These are phyloP conservation scores for Stemphylium beticola DNA, from an alignment of 2,329 filamentous ascomycete genomes.

Conservation along the genomic window DNA sequence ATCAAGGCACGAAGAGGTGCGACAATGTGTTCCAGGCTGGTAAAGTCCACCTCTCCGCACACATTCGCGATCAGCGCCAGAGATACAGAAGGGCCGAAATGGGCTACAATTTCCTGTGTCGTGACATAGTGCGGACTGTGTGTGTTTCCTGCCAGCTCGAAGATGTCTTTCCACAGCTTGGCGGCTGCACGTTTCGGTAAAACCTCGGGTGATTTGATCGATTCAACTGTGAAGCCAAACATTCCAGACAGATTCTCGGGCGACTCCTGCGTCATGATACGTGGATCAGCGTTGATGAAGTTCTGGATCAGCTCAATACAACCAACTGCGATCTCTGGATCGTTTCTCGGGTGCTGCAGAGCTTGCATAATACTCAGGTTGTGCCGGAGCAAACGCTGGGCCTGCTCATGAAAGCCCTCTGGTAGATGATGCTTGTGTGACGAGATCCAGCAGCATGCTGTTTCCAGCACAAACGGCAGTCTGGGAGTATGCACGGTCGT, in stretches of 20 bases:
- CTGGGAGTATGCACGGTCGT: slow-evolving; percentile 67
- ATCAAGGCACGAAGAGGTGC: slow-evolving; percentile 43
- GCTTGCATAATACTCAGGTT: slow-evolving; percentile 66
- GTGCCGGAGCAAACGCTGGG: slow-evolving; percentile 60
- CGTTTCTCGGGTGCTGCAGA: slow-evolving; percentile 67
- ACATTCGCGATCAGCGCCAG: slow-evolving; percentile 42
- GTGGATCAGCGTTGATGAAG: slow-evolving; percentile 65
- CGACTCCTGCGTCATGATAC: slow-evolving; percentile 67
- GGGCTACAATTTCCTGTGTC: slow-evolving; percentile 44
- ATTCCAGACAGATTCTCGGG: slow-evolving; percentile 66
- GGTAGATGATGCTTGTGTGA: slow-evolving; percentile 56
- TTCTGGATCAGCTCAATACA: slow-evolving; percentile 74
- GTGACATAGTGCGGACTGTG: slow-evolving; percentile 37
- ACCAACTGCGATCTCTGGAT: slow-evolving; percentile 74
- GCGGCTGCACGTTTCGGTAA: slow-evolving; percentile 76
- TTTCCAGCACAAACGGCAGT: slow-evolving; percentile 72
- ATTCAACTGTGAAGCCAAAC: slow-evolving; percentile 73
- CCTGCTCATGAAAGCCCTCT: slow-evolving; percentile 33
- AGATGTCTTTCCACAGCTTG: slow-evolving; percentile 69
- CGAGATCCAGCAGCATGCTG: slow-evolving; percentile 68
- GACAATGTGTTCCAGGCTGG: slow-evolving; percentile 43
- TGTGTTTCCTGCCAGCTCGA: slow-evolving; percentile 40
- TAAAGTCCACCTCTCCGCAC: slow-evolving; percentile 45
- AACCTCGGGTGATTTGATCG: slow-evolving; percentile 73
- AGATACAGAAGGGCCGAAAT: slow-evolving; percentile 42